Base-by-base conservation (phyloP, 2,329 filamentous ascomycete species). In the Aureobasidium melanogenum region DNA sequence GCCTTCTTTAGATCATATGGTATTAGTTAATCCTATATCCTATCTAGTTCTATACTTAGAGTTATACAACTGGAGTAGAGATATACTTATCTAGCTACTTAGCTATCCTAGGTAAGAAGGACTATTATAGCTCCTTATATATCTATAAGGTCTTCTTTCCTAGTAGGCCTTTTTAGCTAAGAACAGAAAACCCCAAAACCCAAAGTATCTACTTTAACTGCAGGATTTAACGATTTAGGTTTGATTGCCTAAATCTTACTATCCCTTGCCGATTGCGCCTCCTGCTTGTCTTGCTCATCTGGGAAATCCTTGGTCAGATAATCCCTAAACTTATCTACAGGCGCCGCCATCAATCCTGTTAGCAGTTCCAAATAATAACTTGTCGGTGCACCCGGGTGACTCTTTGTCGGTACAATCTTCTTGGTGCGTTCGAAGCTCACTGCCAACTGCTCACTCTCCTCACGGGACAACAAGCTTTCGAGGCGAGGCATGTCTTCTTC, bases 271-370 rank as follows among this genome's bases (percentile, higher is more conserved):
- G 28, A 30, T 59, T 22, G 1, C 14, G 56, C 56, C 7, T 28
- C 32, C 32, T 41, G 9, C 56, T 59, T 47, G 34, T 85, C 75
- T 75, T 89, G 69, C 83, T 82, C 3, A 84, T 83, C 52, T 75
- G 80, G 64, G 85, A 85, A 2, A 87, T 63, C 63, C 44, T 61
- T 65, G 19, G 43, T 46, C 43, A 68, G n/a, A 48, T 64, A 60
- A 39, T 67, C 64, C 52, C 24, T 44, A 19, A 68, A 63, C n/a
- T 62, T 63, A 55, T 68, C 67, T 38, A 68, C 65, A 2, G 65
- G 65, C 44, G 66, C 63, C 15, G 64, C 63, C 39, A 68, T 47
- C 62, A 69, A 59, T 3, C 61, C 67, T 7, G 61, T 63, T 30
- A 67, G 62, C 43, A 60, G 60, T 47, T 65, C 65, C 38, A 64